Evolutionary conservation across 2,329 filamentous ascomycete genomes (phyloP).

Genomic region (Colletotrichum sp.): DNA sequence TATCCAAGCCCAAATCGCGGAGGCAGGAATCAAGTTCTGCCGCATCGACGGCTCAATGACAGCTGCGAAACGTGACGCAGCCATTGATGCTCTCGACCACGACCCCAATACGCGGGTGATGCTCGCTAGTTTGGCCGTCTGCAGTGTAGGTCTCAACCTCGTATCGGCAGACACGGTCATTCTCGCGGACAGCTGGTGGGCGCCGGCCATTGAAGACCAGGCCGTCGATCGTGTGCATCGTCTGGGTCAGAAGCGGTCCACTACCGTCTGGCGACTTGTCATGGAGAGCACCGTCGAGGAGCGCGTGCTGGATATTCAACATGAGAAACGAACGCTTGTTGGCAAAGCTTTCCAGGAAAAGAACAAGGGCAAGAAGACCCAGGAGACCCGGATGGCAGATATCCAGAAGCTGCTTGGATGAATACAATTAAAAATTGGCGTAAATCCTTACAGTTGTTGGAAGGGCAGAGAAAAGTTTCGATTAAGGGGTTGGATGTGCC

Average conservation of each 20-base stretch:
- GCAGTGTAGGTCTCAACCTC: slow-evolving; percentile 85
- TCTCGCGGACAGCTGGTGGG: slow-evolving; percentile 86
- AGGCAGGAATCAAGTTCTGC: slow-evolving; percentile 65
- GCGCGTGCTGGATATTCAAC: slow-evolving; percentile 77
- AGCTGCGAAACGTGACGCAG: slow-evolving; percentile 70
- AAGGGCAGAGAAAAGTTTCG: background rate
- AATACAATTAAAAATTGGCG: background rate
- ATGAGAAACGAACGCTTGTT: slow-evolving; percentile 79
- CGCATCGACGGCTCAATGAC: slow-evolving; percentile 85
- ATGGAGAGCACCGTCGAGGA: slow-evolving; percentile 85
- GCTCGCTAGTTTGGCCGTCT: slow-evolving; percentile 82
- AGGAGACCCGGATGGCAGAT: slow-evolving; percentile 63
- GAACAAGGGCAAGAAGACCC: slow-evolving; percentile 56
- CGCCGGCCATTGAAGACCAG: slow-evolving; percentile 90
- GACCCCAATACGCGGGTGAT: slow-evolving; percentile 75
- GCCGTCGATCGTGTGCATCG: slow-evolving; percentile 88
- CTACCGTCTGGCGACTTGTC: slow-evolving; percentile 80
- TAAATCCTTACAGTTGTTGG: background rate
- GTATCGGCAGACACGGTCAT: slow-evolving; percentile 87
- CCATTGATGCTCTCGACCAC: slow-evolving; percentile 70
- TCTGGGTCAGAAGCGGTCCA: slow-evolving; percentile 79
- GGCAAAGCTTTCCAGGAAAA: slow-evolving; percentile 81
- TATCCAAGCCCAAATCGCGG: slow-evolving; percentile 70
- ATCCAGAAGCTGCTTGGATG: slow-evolving; percentile 52
- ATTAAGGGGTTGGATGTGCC: background rate